Conservation (phyloP, 441 rosid species). For the Kokia cookei region DNA sequence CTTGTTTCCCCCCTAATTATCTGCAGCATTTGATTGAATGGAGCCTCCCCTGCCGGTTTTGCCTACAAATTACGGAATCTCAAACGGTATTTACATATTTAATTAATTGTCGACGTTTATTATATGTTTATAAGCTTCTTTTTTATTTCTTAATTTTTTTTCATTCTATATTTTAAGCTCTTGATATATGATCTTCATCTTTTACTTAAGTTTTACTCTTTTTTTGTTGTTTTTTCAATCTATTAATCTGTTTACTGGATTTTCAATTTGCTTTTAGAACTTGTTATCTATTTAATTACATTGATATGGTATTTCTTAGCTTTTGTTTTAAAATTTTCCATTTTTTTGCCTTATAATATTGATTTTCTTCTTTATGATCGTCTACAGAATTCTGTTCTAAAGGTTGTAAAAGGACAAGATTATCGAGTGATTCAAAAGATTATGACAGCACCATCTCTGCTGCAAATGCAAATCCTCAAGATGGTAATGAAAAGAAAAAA, state of each 20-base stretch:
- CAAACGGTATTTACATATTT: slow-evolving; percentile 15
- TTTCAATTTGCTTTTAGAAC: background rate
- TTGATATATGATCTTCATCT: background rate
- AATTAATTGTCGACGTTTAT: background rate
- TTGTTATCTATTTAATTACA: background rate
- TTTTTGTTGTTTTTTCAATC: background rate
- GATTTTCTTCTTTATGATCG: slow-evolving; percentile 3
- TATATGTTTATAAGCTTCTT: background rate
- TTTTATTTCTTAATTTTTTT: background rate
- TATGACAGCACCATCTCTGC: slow-evolving; percentile 1
- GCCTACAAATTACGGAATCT: slow-evolving; percentile 8
- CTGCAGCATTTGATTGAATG: slow-evolving; percentile 10
- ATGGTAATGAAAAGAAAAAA: slow-evolving; percentile 17
- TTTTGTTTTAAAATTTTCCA: background rate
- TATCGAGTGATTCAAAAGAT: slow-evolving; percentile 18
- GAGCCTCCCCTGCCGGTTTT: slow-evolving; percentile 19
- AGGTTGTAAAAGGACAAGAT: slow-evolving; percentile 38
- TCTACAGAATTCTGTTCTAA: slow-evolving; percentile 26
- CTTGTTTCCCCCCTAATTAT: background rate
- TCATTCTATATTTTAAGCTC: background rate
- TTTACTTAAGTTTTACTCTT: background rate
- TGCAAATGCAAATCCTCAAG: background rate
- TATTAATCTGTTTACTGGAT: background rate
- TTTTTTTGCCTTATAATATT: background rate
- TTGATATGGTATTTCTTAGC: background rate